These are phyloP conservation scores for Rhodotorula babjevae DNA, from an alignment of 768 basidiomycete genomes.

Conservation along the genomic window DNA sequence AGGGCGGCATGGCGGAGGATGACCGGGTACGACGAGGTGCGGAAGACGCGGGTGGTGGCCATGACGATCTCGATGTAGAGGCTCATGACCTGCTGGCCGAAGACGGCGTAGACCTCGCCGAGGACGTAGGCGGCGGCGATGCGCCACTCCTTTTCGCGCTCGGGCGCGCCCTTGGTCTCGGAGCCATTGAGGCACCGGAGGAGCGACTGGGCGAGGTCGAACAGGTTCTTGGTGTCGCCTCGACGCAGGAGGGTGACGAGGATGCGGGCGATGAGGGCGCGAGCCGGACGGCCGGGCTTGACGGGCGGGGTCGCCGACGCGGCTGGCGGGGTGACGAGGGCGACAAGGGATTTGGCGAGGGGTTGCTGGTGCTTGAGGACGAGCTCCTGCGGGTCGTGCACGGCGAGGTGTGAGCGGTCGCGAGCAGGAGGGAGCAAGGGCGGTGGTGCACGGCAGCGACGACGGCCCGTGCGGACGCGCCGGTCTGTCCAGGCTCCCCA, in stretches of 20 bases:
- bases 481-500: too few relatives aligned
- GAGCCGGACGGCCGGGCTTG: conserved; percentile 77
- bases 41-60: conserved; percentile 63
- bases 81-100: conserved; percentile 92
- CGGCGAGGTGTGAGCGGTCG: not conserved
- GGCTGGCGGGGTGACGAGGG: conserved; percentile 61
- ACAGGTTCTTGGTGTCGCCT: conserved; percentile 76
- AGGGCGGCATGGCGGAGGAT: conserved; percentile 78
- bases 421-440: too few relatives aligned
- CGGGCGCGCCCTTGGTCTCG: conserved; percentile 59
- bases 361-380: conserved; percentile 62
- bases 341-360: conserved; percentile 63
- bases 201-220: conserved; percentile 76
- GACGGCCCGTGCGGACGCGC: too few relatives aligned
- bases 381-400: conserved; percentile 53
- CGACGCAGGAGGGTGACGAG: conserved; percentile 66
- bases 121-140: conserved; percentile 52
- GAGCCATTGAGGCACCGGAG: conserved; percentile 59
- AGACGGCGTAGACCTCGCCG: conserved; percentile 78
- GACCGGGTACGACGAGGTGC: conserved; percentile 69
- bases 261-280: conserved; percentile 73
- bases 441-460: too few relatives aligned
- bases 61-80: conserved; percentile 78
- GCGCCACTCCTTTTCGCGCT: conserved; percentile 59
- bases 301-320: conserved; percentile 55